phyloP scores from a whole-genome alignment of 2,329 filamentous ascomycete species.

The Neurospora sp. region DNA sequence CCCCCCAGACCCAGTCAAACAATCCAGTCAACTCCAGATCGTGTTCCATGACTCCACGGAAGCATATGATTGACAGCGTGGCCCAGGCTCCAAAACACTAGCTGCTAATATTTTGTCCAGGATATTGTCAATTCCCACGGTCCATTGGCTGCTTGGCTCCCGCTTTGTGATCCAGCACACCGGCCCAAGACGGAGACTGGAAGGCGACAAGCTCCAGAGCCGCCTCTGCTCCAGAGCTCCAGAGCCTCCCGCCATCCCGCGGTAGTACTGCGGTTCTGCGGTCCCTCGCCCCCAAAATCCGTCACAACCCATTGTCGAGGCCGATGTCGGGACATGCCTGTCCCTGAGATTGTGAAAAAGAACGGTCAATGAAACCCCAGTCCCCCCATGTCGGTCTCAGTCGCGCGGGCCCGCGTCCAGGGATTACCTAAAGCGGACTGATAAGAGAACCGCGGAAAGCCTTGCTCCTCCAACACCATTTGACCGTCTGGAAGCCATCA shows the following conservation, averaged over 20 bases:
- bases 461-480: background rate
- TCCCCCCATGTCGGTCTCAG: too few relatives aligned
- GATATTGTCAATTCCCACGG: background rate
- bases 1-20: background rate
- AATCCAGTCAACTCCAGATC: background rate
- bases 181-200: background rate
- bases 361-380: constrained; percentile 2
- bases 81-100: background rate
- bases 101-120: background rate
- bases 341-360: background rate
- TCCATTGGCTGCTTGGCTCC: background rate
- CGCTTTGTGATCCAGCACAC: background rate
- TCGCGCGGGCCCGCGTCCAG: background rate
- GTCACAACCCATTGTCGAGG: background rate
- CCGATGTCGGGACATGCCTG: background rate
- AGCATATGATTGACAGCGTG: background rate
- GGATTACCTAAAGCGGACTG: constrained; percentile 18
- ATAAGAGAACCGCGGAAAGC: constrained; percentile 12
- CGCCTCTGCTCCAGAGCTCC: background rate
- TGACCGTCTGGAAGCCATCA: background rate
- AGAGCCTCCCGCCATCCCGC: background rate
- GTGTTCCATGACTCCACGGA: background rate
- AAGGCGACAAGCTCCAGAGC: background rate
- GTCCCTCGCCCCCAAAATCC: background rate
- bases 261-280: background rate